Conservation (phyloP, 1,139 yeast genomes). For the Pichia sp. region DNA sequence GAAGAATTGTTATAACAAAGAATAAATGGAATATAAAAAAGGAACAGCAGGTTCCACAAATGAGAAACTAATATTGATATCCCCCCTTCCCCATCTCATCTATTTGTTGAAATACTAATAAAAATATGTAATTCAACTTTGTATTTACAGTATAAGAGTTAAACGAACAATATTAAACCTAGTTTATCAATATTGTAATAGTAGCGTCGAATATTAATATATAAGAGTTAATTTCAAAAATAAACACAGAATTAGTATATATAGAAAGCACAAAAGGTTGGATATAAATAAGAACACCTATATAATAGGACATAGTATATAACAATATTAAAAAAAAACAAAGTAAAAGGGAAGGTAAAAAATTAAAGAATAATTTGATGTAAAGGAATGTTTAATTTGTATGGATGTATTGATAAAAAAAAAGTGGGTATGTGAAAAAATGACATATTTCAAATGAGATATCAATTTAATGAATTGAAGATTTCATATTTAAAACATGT, state of each 20-base stretch:
- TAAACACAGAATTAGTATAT: background rate
- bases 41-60: conserved; percentile 18
- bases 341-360: background rate
- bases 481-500: conserved; percentile 25
- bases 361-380: background rate
- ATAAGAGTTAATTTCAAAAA: background rate
- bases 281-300: background rate
- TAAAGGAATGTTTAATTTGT: background rate
- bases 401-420: background rate
- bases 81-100: background rate
- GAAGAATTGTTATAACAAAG: conserved; percentile 27
- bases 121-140: background rate
- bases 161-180: background rate
- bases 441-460: background rate
- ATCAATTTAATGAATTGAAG: conserved; percentile 11
- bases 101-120: background rate
- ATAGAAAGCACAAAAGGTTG: background rate
- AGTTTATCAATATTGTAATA: no score
- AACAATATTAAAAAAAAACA: background rate
- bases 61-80: conserved; percentile 16
- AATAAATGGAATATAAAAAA: conserved; percentile 28
- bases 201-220: background rate
- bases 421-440: background rate
- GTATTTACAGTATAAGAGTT: background rate
- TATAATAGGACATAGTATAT: background rate